Base-by-base conservation (phyloP, 495 filamentous ascomycete genomes). In the Penicillium ucsense region DNA sequence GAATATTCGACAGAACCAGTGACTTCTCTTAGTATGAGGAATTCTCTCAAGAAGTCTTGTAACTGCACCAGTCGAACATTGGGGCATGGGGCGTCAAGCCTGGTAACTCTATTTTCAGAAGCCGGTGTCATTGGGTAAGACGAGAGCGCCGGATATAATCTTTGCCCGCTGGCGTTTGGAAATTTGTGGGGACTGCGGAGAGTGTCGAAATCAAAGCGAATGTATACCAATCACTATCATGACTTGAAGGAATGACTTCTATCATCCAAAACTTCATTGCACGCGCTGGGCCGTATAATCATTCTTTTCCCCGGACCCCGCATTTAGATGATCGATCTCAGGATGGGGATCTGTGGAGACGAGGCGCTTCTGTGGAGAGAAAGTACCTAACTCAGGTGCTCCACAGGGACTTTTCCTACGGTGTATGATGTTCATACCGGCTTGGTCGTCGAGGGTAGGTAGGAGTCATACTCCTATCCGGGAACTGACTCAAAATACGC, bases 401-500 rank as follows among this genome's bases (percentile, higher is more conserved):
- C 5, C 9, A 12, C n/a, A 42, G 12, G 33, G 31, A 31, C 29
- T n/a, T 27, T 38, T 38, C 38, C 20, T 41, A 6, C 0, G 45
- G 31, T 37, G 35, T 37, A 42, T 43, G 47, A 51, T 46, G 49
- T 44, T 51, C 46, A 35, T 41, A 46, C 49, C 49, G 32, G 38
- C 49, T 51, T 47, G 49, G 49, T 44, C 11, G 35, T 41, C 39
- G 41, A 41, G 47, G 31, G 40, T 35, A 27, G 37, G 43, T 51
- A 44, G 49, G 2, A 20, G 20, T 20, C 20, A 20, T 20, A 20
- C 20, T 20, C 20, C 20, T 20, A 20, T 20, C 20, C 20, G 20
- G 20, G 20, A 20, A 20, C 20, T 20, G 20, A 20, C 20, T 20
- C 20, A 20, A 1, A 20, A 20, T 20, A 20, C 20, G 2, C 1